Conservation (phyloP, 257 asterid genomes). For the Nicotiana knightiana region DNA sequence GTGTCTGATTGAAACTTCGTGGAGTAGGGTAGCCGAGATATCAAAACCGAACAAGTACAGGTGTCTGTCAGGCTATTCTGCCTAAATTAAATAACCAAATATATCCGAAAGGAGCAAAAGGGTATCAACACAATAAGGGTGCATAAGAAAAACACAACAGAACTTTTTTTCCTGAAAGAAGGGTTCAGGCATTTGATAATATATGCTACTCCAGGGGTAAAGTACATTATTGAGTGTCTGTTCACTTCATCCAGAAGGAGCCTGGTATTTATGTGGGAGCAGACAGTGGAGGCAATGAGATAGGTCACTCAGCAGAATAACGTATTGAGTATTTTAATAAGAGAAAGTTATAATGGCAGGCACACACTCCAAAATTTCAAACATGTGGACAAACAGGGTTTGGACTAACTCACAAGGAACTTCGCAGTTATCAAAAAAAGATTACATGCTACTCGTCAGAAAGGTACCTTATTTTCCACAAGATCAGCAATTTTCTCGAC, state of each 20-base stretch:
- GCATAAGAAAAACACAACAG: neutral
- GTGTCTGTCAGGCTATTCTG: neutral
- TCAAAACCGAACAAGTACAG: too few relatives aligned
- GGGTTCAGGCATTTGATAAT: neutral
- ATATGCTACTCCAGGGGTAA: neutral
- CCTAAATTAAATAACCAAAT: neutral
- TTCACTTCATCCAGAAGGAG: neutral
- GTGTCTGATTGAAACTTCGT: too few relatives aligned
- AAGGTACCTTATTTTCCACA: conserved; percentile 79
- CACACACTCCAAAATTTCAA: neutral
- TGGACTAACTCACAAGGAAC: neutral
- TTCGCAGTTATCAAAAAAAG: neutral
- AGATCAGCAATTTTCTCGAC: conserved; percentile 95
- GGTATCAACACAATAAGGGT: neutral
- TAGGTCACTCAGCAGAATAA: neutral
- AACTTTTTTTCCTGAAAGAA: neutral
- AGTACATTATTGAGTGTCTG: neutral
- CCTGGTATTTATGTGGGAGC: neutral
- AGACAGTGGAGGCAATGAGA: neutral
- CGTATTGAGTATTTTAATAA: too few relatives aligned
- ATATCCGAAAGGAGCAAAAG: neutral
- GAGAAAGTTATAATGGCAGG: neutral
- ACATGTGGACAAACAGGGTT: neutral
- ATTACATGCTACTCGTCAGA: neutral
- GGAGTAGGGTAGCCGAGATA: too few relatives aligned